A percentile compares a stretch with the other conserved stretches of the same genome.
phyloP scores from a whole-genome alignment of 306 rosid species.

The Fragaria ananassa region DNA sequence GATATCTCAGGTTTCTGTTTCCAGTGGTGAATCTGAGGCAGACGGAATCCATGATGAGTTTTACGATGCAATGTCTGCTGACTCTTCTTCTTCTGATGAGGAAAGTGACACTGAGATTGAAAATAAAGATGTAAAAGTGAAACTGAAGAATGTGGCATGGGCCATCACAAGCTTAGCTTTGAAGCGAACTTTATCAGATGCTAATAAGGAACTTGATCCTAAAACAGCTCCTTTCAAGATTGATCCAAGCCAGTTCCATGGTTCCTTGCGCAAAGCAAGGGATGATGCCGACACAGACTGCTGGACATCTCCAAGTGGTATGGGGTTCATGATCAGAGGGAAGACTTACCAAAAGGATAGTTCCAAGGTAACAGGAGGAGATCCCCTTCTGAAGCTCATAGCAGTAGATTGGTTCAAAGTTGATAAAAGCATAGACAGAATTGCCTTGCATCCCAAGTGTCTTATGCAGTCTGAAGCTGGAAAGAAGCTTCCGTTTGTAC shows the following conservation, averaged over 20 bases:
- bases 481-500: constrained; percentile 77
- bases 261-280: constrained; percentile 56
- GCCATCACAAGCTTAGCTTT: constrained; percentile 29
- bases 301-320: constrained; percentile 80
- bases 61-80: constrained; percentile 70
- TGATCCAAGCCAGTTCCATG: constrained; percentile 45
- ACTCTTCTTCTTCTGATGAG: constrained; percentile 47
- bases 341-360: constrained; percentile 77
- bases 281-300: constrained; percentile 60
- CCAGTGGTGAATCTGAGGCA: constrained; percentile 45
- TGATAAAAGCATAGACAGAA: constrained; percentile 42
- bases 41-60: constrained; percentile 60
- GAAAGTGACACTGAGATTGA: constrained; percentile 26
- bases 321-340: constrained; percentile 83
- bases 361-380: constrained; percentile 79
- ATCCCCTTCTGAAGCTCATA: constrained; percentile 77
- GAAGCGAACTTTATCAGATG: constrained; percentile 36
- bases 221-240: constrained; percentile 36
- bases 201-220: constrained; percentile 50
- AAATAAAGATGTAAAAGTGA: constrained; percentile 32
- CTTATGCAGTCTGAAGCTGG: constrained; percentile 81
- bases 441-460: constrained; percentile 69
- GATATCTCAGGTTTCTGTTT: constrained; percentile 35
- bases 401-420: constrained; percentile 92
- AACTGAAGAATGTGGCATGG: constrained; percentile 29